These are phyloP conservation scores for Berkeleyomyces basicola DNA, from an alignment of 2,329 filamentous ascomycete species.

Conservation along the genomic window DNA sequence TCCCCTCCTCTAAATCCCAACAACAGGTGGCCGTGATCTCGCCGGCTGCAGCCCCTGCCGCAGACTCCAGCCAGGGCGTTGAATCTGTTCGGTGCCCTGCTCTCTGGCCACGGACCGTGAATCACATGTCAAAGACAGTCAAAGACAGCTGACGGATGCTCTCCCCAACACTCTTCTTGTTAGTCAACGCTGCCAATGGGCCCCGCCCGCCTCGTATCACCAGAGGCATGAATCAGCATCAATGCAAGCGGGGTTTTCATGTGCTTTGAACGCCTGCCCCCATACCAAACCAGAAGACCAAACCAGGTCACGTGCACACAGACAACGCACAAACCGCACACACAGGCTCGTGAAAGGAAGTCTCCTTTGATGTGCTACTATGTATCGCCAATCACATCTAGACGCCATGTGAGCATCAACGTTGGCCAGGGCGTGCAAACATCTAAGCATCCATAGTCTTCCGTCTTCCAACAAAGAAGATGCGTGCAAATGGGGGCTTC, in stretches of 20 bases:
- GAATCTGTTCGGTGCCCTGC: neutral
- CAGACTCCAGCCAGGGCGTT: too few relatives aligned
- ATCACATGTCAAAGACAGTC: neutral
- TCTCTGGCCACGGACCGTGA: neutral
- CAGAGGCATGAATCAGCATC: neutral
- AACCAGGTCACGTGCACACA: neutral
- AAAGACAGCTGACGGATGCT: neutral
- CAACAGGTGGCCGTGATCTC: neutral
- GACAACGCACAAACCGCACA: neutral
- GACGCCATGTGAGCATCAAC: conserved; percentile 11
- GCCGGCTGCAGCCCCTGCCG: too few relatives aligned
- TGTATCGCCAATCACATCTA: conserved; percentile 5
- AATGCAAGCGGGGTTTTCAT: neutral
- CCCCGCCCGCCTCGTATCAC: neutral
- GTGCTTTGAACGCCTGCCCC: neutral
- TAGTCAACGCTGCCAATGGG: neutral
- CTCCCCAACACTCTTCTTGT: neutral
- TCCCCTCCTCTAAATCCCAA: neutral
- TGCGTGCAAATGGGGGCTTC: neutral
- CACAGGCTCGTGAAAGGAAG: neutral
- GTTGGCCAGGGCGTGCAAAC: conserved; percentile 2
- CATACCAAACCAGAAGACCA: neutral
- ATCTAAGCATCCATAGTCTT: neutral
- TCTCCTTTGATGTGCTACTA: conserved; percentile 1
- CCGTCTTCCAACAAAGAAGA: neutral